phyloP scores from a whole-genome alignment of 148 eudicot genomes.

The Rhododendron henanense region DNA sequence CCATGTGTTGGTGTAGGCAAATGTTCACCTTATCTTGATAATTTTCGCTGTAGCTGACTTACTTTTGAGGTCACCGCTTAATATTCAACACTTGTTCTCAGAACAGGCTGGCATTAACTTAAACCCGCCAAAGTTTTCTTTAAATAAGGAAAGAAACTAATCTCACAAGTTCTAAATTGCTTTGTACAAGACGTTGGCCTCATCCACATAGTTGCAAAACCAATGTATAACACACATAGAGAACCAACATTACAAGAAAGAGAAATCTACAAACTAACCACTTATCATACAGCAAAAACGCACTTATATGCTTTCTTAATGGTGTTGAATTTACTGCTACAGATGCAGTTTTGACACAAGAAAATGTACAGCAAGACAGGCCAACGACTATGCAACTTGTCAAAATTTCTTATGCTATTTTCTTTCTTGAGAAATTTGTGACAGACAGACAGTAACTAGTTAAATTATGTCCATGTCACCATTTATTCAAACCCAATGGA shows the following conservation, averaged over 20 bases:
- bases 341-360: background rate
- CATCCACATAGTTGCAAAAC: background rate
- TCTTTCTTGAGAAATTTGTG: background rate
- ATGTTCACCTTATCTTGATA: background rate
- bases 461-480: background rate
- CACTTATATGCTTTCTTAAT: too few species aligned
- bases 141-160: background rate
- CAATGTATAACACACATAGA: background rate
- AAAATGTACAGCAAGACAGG: background rate
- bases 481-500: background rate
- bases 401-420: background rate
- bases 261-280: background rate
- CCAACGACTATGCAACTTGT: background rate
- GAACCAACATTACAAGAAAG: background rate
- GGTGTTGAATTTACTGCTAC: too few species aligned
- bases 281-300: background rate
- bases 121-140: background rate
- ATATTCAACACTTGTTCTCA: too few species aligned
- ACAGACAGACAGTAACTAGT: background rate
- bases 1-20: background rate
- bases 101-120: too few species aligned
- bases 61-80: background rate
- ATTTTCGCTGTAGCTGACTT: background rate
- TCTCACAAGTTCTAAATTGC: background rate
- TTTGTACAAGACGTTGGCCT: background rate